phyloP scores from a whole-genome alignment of 345 rosid genomes.

The Ricinus communis region DNA sequence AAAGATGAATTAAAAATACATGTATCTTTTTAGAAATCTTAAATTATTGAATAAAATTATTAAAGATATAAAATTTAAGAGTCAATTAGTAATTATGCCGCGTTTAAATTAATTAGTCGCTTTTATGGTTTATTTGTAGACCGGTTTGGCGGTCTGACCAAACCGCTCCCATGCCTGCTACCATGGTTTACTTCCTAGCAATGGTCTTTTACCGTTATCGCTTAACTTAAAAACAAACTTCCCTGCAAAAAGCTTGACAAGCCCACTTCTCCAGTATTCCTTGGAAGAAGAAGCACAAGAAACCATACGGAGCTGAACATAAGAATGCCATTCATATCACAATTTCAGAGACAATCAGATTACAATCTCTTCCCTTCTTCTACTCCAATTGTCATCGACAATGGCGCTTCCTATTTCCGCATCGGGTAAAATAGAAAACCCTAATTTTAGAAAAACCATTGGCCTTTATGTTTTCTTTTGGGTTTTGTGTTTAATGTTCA shows the following conservation, averaged over 20 bases:
- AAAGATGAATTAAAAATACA: too few relatives aligned
- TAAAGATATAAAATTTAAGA: too few relatives aligned
- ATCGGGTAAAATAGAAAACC: constrained; percentile 66
- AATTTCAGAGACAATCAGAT: constrained; percentile 69
- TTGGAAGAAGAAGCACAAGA: background rate
- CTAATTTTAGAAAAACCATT: constrained; percentile 18
- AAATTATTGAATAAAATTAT: too few relatives aligned
- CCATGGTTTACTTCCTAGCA: background rate
- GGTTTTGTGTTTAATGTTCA: background rate
- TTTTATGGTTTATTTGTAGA: too few relatives aligned
- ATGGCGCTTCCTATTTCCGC: constrained; percentile 94
- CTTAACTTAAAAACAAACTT: too few relatives aligned
- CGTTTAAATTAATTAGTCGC: too few relatives aligned
- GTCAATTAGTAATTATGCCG: too few relatives aligned
- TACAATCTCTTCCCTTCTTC: constrained; percentile 58
- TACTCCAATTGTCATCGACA: constrained; percentile 91
- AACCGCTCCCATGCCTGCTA: background rate
- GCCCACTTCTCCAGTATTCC: too few relatives aligned
- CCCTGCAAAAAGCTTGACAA: background rate
- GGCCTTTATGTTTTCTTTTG: background rate
- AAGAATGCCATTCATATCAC: constrained; percentile 66
- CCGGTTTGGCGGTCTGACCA: background rate
- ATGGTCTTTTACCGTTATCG: too few relatives aligned
- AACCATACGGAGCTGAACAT: background rate
- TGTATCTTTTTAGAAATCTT: too few relatives aligned